Evolutionary conservation across 192 early-diverging fungal genomes (phyloP).

Genomic region (Pilaira anomala): DNA sequence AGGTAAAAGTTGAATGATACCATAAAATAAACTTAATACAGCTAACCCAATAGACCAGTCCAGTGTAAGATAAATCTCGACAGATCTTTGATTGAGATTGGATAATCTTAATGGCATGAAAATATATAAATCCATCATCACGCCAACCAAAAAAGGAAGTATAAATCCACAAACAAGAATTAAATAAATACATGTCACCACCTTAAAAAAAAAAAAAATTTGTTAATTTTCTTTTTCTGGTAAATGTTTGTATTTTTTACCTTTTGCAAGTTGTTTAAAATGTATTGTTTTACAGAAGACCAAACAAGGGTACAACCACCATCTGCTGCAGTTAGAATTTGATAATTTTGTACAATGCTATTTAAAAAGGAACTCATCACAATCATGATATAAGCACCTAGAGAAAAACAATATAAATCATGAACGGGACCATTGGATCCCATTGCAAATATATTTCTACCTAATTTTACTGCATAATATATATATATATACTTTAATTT

Average conservation of each 20-base stretch:
- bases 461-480: conserved; percentile 49
- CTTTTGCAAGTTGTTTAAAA: neutral
- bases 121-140: conserved; percentile 72
- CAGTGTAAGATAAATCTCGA: neutral
- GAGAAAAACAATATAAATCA: conserved; percentile 71
- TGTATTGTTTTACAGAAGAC: conserved; percentile 6
- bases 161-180: conserved; percentile 51
- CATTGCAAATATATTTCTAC: conserved; percentile 48
- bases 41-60: conserved; percentile 27
- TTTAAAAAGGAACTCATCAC: conserved; percentile 32
- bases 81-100: neutral
- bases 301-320: neutral
- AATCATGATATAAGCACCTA: conserved; percentile 64
- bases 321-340: conserved; percentile 1
- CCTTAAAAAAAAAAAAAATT: neutral
- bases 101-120: conserved; percentile 48
- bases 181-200: conserved; percentile 49
- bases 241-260: no score
- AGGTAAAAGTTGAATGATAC: conserved; percentile 14
- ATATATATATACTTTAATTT: no score
- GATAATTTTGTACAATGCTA: conserved; percentile 31
- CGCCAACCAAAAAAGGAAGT: conserved; percentile 62
- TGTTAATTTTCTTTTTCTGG: no score
- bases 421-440: conserved; percentile 55
- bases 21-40: conserved; percentile 17